These are phyloP conservation scores for Penicillium robsamsonii DNA, from an alignment of 495 filamentous ascomycete species.

Conservation along the genomic window DNA sequence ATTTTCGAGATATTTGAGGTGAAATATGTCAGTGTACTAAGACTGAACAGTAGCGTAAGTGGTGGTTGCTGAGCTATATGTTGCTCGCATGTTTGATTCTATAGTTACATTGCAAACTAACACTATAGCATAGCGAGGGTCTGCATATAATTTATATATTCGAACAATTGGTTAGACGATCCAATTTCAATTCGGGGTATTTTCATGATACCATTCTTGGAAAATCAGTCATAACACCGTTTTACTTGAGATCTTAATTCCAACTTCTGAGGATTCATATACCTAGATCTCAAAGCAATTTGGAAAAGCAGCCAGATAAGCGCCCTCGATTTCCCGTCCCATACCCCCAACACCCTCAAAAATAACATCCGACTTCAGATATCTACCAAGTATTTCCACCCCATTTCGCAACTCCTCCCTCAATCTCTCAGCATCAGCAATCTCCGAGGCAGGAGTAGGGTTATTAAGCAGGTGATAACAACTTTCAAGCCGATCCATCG, in stretches of 20 bases:
- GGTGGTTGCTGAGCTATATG: background rate
- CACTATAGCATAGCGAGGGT: background rate
- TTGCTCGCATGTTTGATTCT: background rate
- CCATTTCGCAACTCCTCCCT: conserved; percentile 45
- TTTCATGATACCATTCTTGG: too few relatives aligned
- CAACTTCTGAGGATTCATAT: background rate
- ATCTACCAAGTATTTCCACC: conserved; percentile 37
- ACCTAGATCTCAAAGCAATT: conserved; percentile 9
- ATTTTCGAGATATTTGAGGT: background rate
- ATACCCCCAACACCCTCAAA: conserved; percentile 26
- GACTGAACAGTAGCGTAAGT: background rate
- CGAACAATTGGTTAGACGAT: too few relatives aligned
- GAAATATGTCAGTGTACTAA: background rate
- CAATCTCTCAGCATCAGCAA: conserved; percentile 36
- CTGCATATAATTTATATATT: background rate
- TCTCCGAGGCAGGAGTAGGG: conserved; percentile 29
- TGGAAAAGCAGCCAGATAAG: conserved; percentile 22
- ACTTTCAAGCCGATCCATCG: conserved; percentile 13
- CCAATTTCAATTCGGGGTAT: too few relatives aligned
- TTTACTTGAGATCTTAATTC: too few relatives aligned
- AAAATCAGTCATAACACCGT: too few relatives aligned
- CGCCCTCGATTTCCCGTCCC: conserved; percentile 24
- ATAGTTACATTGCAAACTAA: background rate
- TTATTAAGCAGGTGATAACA: conserved; percentile 25
- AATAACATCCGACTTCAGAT: conserved; percentile 29